Conservation (phyloP, 2,329 filamentous ascomycete genomes). For the Aspergillus sojae region DNA sequence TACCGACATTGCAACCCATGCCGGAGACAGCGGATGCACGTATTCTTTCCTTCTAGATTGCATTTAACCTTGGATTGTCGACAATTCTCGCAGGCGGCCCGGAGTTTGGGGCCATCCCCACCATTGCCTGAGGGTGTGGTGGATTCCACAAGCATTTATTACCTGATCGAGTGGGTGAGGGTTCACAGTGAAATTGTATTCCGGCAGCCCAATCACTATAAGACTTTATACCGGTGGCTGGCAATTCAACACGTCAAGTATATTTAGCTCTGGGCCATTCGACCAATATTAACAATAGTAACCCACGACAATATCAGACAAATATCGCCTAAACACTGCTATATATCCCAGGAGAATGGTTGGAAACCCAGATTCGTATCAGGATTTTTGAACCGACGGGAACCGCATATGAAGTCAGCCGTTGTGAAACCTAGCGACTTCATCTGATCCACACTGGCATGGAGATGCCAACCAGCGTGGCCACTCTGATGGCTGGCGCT, state of each 20-base stretch:
- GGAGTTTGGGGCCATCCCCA: slow-evolving; percentile 37
- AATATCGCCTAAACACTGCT: slow-evolving; percentile 9
- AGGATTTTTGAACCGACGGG: slow-evolving; percentile 32
- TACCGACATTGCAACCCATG: slow-evolving; percentile 42
- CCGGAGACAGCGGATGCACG: slow-evolving; percentile 42
- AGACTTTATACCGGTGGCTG: background rate
- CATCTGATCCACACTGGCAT: slow-evolving; percentile 40
- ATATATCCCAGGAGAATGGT: slow-evolving; percentile 20
- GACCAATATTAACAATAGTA: background rate
- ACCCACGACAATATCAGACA: background rate
- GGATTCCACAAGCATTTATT: slow-evolving; percentile 33
- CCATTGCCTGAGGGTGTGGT: slow-evolving; percentile 21
- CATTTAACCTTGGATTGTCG: slow-evolving; percentile 45
- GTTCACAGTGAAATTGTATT: background rate
- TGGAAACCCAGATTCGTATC: slow-evolving; percentile 30
- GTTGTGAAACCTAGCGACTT: slow-evolving; percentile 40
- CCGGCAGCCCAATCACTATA: background rate
- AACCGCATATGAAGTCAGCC: slow-evolving; percentile 41
- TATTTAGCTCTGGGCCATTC: background rate
- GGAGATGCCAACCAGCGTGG: slow-evolving; percentile 19
- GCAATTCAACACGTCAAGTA: background rate
- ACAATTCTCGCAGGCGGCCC: slow-evolving; percentile 43
- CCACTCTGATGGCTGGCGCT: slow-evolving; percentile 13
- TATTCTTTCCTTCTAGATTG: slow-evolving; percentile 38
- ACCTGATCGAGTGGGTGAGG: background rate